Evolutionary conservation across 2,329 filamentous ascomycete genomes (phyloP), one percentile per base, ranked within the genome.

Genomic region (Pyrenophora graminea): DNA sequence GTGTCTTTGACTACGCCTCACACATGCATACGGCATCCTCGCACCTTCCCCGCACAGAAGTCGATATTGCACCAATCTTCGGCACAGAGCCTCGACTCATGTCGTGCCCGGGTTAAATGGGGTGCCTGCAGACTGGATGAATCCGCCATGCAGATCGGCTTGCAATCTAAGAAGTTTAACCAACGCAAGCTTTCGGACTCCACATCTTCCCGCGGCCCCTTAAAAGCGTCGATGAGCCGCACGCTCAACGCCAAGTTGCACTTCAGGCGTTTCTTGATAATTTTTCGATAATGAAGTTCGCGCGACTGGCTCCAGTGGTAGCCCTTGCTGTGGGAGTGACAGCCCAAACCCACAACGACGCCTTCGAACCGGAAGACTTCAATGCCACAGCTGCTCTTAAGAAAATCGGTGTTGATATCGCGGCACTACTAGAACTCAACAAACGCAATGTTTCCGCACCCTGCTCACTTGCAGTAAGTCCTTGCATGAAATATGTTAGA

Each of bases 311-410:
- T 6, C 10, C 23, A 6, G n/a, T 31, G 8, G 38, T 25, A 27
- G 49, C 25, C n/a, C 17, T 48, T 21, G 39, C 21, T 3, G 33
- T 13, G 4, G 15, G 45, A 8, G 34, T 47, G 15, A 30, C 13
- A n/a, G 45, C 49, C 2, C 49, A 48, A 30, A 17, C 6, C 7
- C 25, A 25, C 18, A 12, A 10, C 15, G 17, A 10, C 9, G 17
- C 17, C 33, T 39, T 52, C 8, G 49, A 52, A 23, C 39, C 49
- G 9, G 33, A 43, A 6, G 39, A 52, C 13, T 52, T 48, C 27
- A 52, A 52, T 17, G 36, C 43, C 10, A 43, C 25, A 3, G 37
- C 25, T 3, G 49, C 49, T 13, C 49, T 52, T 15, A 34, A 36
- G 30, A 39, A 19, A 0, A 10, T 48, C 10, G 45, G 44, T 7